phyloP scores from a whole-genome alignment of 306 rosid species.

The Abrus pulchellus region DNA sequence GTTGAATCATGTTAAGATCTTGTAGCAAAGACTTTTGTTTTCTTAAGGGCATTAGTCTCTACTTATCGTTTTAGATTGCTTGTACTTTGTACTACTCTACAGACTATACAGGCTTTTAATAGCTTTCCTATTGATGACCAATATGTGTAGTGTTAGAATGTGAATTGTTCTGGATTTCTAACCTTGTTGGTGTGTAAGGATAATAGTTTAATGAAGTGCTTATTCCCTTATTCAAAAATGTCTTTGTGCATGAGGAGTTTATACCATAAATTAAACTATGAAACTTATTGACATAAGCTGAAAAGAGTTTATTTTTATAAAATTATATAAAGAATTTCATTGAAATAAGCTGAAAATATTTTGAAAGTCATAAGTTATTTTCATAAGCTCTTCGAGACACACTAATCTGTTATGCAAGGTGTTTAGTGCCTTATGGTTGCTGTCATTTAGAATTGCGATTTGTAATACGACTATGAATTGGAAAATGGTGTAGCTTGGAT shows the following conservation, averaged over 20 bases:
- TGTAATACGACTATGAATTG: not conserved
- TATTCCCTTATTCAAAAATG: too few species aligned
- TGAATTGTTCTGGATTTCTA: not conserved
- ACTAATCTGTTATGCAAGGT: not conserved
- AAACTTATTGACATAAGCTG: too few species aligned
- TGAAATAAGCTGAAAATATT: too few species aligned
- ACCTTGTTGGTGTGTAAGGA: not conserved
- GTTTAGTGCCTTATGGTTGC: not conserved
- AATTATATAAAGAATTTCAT: too few species aligned
- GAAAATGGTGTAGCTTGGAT: not conserved
- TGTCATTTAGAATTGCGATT: not conserved
- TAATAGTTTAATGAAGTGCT: too few species aligned
- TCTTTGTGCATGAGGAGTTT: too few species aligned
- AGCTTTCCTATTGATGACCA: not conserved
- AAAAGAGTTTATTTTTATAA: too few species aligned
- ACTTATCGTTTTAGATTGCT: slow-evolving; percentile 2
- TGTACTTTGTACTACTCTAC: not conserved
- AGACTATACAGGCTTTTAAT: not conserved
- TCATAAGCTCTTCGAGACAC: too few species aligned
- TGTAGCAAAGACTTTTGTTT: not conserved
- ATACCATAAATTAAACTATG: too few species aligned
- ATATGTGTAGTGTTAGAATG: not conserved
- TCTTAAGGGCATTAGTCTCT: not conserved
- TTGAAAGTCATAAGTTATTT: too few species aligned
- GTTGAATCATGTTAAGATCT: slow-evolving; percentile 14